Evolutionary conservation across 2,329 filamentous ascomycete genomes (phyloP), one percentile per base, ranked within the genome.

Genomic region (Parastagonospora nodorum): DNA sequence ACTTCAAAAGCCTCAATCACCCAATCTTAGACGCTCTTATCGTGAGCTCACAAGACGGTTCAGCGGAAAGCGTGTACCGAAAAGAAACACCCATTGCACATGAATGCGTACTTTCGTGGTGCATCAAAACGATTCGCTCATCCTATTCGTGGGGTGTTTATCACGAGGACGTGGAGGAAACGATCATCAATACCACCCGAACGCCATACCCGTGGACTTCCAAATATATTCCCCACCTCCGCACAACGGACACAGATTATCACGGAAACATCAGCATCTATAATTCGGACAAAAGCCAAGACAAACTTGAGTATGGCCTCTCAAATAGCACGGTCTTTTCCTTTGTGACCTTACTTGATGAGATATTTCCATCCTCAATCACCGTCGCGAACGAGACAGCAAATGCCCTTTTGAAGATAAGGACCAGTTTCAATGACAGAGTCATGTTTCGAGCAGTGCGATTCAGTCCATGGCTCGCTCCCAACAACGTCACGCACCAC

Each of bases 91-190:
- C 66, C 0, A 4, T 58, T 5, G 51, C 55, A 0, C 55, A 60
- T 1, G 63, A 68, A 38, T 66, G 64, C 28, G 29, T 65, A 0
- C 24, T 66, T 0, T 42, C 53, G 0, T 68, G 57, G 60, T 68
- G 64, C 37, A 56, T 67, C 4, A 57, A 68, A 35, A 54, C 37
- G 4, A 46, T 69, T 9, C n/a, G 53, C 10, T 65, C 63, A 1
- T 53, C 58, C 0, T 67, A 64, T 29, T 33, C 12, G 2, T 29
- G 15, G 19, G 63, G 49, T 2, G 41, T 8, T 0, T 64, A 66
- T 19, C 10, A 41, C 5, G 62, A 63, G 39, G 42, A 55, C 7
- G 43, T 63, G 11, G 45, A 50, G 0, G n/a, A 57, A 1, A 49
- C 38, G 5, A 42, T 29, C 19, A 24, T 24, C 19, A 24, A 24